Evolutionary conservation across 2,329 filamentous ascomycete genomes (phyloP).

Genomic region (Fusarium nodosum): DNA sequence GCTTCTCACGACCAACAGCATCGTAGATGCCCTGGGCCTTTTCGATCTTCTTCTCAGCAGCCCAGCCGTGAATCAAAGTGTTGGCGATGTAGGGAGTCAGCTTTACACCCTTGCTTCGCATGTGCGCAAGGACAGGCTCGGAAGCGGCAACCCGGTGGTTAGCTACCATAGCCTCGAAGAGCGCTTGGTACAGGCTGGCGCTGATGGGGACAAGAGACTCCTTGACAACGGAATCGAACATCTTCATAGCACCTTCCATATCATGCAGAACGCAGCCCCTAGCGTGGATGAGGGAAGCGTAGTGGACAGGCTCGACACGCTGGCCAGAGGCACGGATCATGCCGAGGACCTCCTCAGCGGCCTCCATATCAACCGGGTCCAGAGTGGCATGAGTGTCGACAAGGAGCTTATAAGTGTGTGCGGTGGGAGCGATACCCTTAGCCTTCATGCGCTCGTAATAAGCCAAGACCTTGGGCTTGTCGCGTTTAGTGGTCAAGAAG

Average conservation of each 20-base stretch:
- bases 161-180: constrained; percentile 97
- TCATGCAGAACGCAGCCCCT: constrained; percentile 95
- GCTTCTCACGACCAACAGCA: constrained; percentile 79
- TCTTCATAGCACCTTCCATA: constrained; percentile 81
- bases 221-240: constrained; percentile 85
- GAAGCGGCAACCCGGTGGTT: constrained; percentile 88
- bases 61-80: constrained; percentile 97
- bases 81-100: constrained; percentile 99
- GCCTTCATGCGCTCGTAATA: constrained; percentile 97
- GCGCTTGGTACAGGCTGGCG: constrained; percentile 91
- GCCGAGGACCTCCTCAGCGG: constrained; percentile 85
- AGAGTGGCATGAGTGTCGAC: constrained; percentile 96
- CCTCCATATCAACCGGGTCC: constrained; percentile 88
- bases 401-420: constrained; percentile 97
- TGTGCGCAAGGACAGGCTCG: constrained; percentile 78
- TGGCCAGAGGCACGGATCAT: constrained; percentile 81
- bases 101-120: constrained; percentile 80
- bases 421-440: constrained; percentile 88
- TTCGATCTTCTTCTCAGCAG: constrained; percentile 81
- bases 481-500: constrained; percentile 96
- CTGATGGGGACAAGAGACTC: constrained; percentile 77
- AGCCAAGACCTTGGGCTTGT: constrained; percentile 90
- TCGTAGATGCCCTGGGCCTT: constrained; percentile 86
- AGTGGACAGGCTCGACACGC: constrained; percentile 91
- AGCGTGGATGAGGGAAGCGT: constrained; percentile 94